A percentile compares a stretch with the other conserved stretches of the same genome.
Evolutionary conservation across 176 grass and related monocot species (phyloP).

Genomic region (Eleusine coracana): DNA sequence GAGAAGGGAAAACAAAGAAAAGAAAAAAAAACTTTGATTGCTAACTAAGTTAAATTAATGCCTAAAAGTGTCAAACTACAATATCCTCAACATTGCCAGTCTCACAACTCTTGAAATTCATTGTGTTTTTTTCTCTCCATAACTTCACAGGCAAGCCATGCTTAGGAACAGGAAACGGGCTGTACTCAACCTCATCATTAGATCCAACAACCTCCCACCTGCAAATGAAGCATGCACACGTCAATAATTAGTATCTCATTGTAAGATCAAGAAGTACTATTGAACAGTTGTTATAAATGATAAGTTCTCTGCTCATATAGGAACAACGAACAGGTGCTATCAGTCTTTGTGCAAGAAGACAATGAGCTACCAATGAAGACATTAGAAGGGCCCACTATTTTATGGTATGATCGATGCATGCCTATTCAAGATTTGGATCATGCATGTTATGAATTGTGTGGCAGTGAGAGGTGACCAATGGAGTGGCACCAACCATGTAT

Average conservation of each 20-base stretch:
- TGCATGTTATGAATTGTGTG: slow-evolving; percentile 22
- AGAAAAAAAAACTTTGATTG: slow-evolving; percentile 16
- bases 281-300: slow-evolving; percentile 20
- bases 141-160: slow-evolving; percentile 63
- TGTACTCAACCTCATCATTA: slow-evolving; percentile 72
- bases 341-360: slow-evolving; percentile 16
- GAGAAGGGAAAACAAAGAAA: slow-evolving; percentile 31
- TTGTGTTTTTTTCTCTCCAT: slow-evolving; percentile 19
- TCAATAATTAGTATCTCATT: background rate
- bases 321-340: background rate
- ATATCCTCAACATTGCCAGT: slow-evolving; percentile 14
- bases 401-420: slow-evolving; percentile 15
- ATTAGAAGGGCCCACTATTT: slow-evolving; percentile 3
- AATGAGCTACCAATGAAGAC: background rate
- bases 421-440: slow-evolving; percentile 27
- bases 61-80: slow-evolving; percentile 23
- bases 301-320: background rate
- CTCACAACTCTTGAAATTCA: background rate
- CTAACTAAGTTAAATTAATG: slow-evolving; percentile 17
- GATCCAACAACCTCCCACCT: slow-evolving; percentile 71
- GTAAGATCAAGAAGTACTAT: background rate
- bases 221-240: slow-evolving; percentile 37
- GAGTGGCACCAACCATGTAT: slow-evolving; percentile 11
- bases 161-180: slow-evolving; percentile 95
- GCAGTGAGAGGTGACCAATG: slow-evolving; percentile 12